A percentile compares a stretch with the other conserved stretches of the same genome.
Conservation (phyloP, 2,329 filamentous ascomycete genomes). For the Fusarium guadeloupense region DNA sequence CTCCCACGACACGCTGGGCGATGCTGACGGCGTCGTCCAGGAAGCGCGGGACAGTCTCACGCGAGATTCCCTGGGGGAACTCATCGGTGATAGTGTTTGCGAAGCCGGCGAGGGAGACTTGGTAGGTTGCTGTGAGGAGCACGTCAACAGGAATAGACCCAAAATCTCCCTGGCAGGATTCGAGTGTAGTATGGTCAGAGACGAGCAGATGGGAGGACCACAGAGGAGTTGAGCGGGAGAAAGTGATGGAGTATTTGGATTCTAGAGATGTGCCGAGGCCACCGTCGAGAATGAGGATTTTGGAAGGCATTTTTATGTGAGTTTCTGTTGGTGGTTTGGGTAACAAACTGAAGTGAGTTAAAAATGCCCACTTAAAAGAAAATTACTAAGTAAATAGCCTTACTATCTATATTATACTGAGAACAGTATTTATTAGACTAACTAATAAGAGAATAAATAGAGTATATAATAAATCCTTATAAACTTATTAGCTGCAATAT, state of each 20-base stretch:
- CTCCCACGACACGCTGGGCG: slow-evolving; percentile 48
- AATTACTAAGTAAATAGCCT: slow-evolving; percentile 32
- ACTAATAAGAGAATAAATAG: no score
- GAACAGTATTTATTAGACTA: background rate
- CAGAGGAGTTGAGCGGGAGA: slow-evolving; percentile 64
- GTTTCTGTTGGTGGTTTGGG: slow-evolving; percentile 6
- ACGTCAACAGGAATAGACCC: slow-evolving; percentile 66
- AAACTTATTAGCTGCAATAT: no score
- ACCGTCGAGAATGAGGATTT: slow-evolving; percentile 67
- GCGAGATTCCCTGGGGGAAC: slow-evolving; percentile 56
- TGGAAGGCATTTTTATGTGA: slow-evolving; percentile 39
- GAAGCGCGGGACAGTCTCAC: slow-evolving; percentile 51
- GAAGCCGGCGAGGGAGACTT: slow-evolving; percentile 68
- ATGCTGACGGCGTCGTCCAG: slow-evolving; percentile 57
- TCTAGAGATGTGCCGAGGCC: slow-evolving; percentile 74
- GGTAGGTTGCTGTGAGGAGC: slow-evolving; percentile 74
- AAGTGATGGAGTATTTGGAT: slow-evolving; percentile 62
- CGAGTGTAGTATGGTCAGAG: slow-evolving; percentile 59
- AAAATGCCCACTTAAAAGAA: slow-evolving; percentile 18
- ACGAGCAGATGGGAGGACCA: slow-evolving; percentile 76
- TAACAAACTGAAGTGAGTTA: background rate
- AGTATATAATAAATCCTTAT: no score
- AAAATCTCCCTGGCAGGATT: slow-evolving; percentile 66
- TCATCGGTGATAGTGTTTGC: slow-evolving; percentile 55
- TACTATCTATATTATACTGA: background rate